Evolutionary conservation across 2,329 filamentous ascomycete genomes (phyloP).

Genomic region (Kalaharituber pfeilii): DNA sequence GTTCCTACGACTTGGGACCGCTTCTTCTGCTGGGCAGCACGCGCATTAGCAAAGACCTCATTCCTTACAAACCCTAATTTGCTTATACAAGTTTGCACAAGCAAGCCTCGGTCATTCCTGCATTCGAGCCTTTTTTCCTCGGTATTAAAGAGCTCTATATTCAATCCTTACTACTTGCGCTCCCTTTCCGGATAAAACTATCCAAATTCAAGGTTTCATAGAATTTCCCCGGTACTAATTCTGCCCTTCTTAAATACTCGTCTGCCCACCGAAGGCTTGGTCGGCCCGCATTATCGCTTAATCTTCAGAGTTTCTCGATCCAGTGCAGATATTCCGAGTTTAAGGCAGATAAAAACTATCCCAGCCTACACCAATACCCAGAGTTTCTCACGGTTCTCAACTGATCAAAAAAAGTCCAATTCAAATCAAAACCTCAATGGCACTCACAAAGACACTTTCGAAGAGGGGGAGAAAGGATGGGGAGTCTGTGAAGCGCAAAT

Average conservation of each 20-base stretch:
- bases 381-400: neutral
- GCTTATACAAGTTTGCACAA: neutral
- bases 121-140: neutral
- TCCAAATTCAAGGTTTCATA: neutral
- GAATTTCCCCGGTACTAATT: too few relatives aligned
- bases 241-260: too few relatives aligned
- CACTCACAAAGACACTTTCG: neutral
- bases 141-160: neutral
- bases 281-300: neutral
- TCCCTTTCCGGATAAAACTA: too few relatives aligned
- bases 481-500: constrained; percentile 1
- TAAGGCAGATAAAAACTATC: neutral
- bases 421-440: neutral
- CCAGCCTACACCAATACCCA: neutral
- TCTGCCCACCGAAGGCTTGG: too few relatives aligned
- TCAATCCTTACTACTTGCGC: neutral
- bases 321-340: neutral
- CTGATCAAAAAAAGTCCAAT: neutral
- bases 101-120: neutral
- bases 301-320: neutral
- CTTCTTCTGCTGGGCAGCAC: neutral
- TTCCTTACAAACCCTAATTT: neutral
- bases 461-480: neutral
- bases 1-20: neutral
- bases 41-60: neutral